Evolutionary conservation across 495 filamentous ascomycete genomes (phyloP).

Genomic region (Aspergillus egyptiacus): DNA sequence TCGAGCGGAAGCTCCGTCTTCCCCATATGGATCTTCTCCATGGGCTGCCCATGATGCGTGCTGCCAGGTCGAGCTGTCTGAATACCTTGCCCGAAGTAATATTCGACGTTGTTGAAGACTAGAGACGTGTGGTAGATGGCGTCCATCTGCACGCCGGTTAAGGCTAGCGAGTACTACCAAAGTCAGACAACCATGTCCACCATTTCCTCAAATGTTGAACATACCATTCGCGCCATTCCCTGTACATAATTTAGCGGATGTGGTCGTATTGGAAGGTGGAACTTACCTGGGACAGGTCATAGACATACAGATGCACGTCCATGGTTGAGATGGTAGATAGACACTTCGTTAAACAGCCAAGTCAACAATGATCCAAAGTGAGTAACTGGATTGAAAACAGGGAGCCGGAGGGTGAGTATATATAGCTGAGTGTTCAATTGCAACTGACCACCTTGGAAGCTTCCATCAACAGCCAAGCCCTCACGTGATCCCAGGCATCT

Average conservation of each 20-base stretch:
- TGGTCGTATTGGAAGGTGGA: not conserved
- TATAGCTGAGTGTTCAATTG: no score
- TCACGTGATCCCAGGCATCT: no score
- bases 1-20: constrained; percentile 73
- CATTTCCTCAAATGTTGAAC: constrained; percentile 4
- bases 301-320: constrained; percentile 88
- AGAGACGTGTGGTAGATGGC: constrained; percentile 91
- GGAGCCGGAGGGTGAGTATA: no score
- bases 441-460: no score
- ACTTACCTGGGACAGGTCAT: constrained; percentile 77
- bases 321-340: constrained; percentile 37
- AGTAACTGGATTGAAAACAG: no score
- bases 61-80: constrained; percentile 71
- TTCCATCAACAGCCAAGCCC: no score
- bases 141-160: constrained; percentile 69
- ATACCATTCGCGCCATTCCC: constrained; percentile 46
- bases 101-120: constrained; percentile 70
- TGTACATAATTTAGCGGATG: constrained; percentile 18
- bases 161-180: constrained; percentile 41
- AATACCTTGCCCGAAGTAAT: constrained; percentile 70
- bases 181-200: constrained; percentile 1
- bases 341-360: not conserved
- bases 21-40: constrained; percentile 70
- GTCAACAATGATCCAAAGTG: no score
- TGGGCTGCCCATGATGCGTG: constrained; percentile 79